These are phyloP conservation scores for Magnusiomyces sp. DNA, from an alignment of 1,139 yeast species.

Conservation along the genomic window DNA sequence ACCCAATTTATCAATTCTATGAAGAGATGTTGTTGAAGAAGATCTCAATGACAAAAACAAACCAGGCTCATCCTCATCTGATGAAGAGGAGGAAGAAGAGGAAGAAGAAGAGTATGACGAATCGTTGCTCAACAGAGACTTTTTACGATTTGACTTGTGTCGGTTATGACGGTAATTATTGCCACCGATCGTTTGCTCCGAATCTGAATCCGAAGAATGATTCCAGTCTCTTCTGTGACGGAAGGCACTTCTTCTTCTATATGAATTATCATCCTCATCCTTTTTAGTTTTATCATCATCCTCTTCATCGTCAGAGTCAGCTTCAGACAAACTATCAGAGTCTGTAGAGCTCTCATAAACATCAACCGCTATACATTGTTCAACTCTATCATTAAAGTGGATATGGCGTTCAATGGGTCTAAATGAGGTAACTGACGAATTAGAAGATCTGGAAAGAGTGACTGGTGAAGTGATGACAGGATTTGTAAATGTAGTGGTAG, in stretches of 20 bases:
- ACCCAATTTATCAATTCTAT: constrained; percentile 16
- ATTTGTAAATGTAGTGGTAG: not conserved
- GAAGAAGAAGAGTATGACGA: not conserved
- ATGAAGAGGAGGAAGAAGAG: constrained; percentile 16
- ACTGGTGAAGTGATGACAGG: not conserved
- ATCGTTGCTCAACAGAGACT: not conserved
- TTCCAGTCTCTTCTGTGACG: too few relatives aligned
- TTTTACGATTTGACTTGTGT: too few relatives aligned
- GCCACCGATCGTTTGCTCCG: too few relatives aligned
- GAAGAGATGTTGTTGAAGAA: constrained; percentile 31
- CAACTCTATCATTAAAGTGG: constrained; percentile 88
- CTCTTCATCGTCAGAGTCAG: constrained; percentile 37
- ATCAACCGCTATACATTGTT: constrained; percentile 77
- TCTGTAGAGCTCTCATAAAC: constrained; percentile 22
- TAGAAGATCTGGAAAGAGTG: not conserved
- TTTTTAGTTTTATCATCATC: constrained; percentile 34
- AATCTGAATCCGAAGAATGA: too few relatives aligned
- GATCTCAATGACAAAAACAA: constrained; percentile 48
- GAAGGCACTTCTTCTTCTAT: not conserved
- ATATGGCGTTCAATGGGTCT: constrained; percentile 44
- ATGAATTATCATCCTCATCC: not conserved
- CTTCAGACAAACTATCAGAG: constrained; percentile 24
- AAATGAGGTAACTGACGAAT: constrained; percentile 2
- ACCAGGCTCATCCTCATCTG: constrained; percentile 62
- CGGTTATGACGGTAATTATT: too few relatives aligned